Evolutionary conservation across 371 early-diverging fungal genomes (phyloP), one percentile per base, ranked within the genome.

Genomic region (Mortierella sp.): DNA sequence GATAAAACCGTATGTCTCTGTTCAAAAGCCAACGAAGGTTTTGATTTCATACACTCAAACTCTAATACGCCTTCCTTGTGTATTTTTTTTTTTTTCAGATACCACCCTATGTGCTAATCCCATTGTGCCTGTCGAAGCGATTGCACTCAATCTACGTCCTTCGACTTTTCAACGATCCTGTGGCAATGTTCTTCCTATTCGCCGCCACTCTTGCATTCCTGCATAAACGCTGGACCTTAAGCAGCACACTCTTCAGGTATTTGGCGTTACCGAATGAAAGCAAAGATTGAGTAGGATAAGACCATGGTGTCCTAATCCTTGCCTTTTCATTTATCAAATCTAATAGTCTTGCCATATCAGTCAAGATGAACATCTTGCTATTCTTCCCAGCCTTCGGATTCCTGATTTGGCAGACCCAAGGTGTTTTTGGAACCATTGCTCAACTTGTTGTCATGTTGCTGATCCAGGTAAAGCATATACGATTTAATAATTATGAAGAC

Each of bases 331-430:
- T 37, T 37, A 24, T 67, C 16, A 55, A 12, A 58, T 20, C n/a
- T 57, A 24, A 73, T 51, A 96, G 97, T 66, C 61, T 94, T 5
- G 96, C 93, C 0, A 70, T 97, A 5, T 94, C 97, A 0, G 84
- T 97, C 71, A 98, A 98, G 75, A 98, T 98, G 98, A 97, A 96
- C 73, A 91, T 95, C 24, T 85, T 97, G 28, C 84, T 98, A 5
- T 95, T 93, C 84, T 93, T 95, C 49, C 98, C 98, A 0, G 97
- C 93, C 0, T 92, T 92, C 72, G 95, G 94, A 5, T 85, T 93
- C 6, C 62, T 94, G 18, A 68, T 91, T 57, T 93, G 90, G 88
- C 86, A 90, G 71, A 75, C 87, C 0, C 64, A 88, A 30, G 93
- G 93, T 2, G 77, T 90, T 18, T 69, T 84, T 63, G 72, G 75